phyloP scores from a whole-genome alignment of 2,329 filamentous ascomycete genomes.

The Corniculantispora saksenae region DNA sequence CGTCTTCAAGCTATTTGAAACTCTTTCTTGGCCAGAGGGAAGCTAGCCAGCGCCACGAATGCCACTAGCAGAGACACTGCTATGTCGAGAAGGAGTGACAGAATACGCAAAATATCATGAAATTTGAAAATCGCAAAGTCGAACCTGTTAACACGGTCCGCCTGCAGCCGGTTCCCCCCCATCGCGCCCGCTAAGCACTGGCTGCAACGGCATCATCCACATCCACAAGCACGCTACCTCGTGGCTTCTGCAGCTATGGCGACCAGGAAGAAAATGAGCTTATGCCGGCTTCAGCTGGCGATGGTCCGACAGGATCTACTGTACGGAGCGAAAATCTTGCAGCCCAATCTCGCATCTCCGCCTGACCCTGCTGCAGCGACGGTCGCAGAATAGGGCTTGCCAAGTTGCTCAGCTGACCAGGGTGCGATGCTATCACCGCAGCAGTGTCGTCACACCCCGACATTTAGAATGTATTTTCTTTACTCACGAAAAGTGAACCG shows the following conservation, averaged over 20 bases:
- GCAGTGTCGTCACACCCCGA: background rate
- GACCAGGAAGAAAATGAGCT: background rate
- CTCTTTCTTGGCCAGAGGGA: background rate
- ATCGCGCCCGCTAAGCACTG: background rate
- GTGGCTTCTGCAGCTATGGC: background rate
- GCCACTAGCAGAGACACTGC: slow-evolving; percentile 5
- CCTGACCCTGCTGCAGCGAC: slow-evolving; percentile 2
- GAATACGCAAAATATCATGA: background rate
- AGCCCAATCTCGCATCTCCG: slow-evolving; percentile 11
- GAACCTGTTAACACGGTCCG: background rate
- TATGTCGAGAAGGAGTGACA: background rate
- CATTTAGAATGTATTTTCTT: background rate
- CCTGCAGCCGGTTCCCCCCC: background rate
- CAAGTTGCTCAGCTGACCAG: slow-evolving; percentile 10
- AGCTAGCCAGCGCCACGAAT: slow-evolving; percentile 3
- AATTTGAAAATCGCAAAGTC: background rate
- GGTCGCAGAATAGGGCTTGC: slow-evolving; percentile 2
- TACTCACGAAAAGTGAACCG: background rate
- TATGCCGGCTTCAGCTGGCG: slow-evolving; percentile 5
- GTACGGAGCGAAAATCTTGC: background rate
- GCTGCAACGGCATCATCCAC: slow-evolving; percentile 6
- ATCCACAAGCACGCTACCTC: slow-evolving; percentile 13
- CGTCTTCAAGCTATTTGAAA: slow-evolving; percentile 14
- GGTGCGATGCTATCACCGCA: background rate
- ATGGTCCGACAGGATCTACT: slow-evolving; percentile 5